Base-by-base conservation (phyloP, 2,329 filamentous ascomycete genomes). In the Fusarium sp. region DNA sequence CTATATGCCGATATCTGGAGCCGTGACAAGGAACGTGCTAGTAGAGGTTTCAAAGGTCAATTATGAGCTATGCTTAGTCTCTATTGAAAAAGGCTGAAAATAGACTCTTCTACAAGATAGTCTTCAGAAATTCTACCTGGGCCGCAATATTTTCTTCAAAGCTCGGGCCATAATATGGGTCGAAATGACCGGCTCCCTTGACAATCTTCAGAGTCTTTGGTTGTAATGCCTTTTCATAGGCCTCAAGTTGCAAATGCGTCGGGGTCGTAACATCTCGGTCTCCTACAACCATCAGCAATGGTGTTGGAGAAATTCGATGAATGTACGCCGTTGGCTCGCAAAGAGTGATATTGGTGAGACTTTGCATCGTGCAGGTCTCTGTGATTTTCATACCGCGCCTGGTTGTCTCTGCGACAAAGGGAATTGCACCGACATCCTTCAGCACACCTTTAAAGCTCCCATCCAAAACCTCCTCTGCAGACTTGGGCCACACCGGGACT, bases 131-230 rank as follows among this genome's bases (percentile, higher is more conserved):
- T 19, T 37, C 47, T 6, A 49, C 15, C 33, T 49, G 47, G 33
- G 47, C 47, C 15, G 22, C 17, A 8, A 49, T 19, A 19, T 49
- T 49, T 15, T 49, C 32, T 28, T 49, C 47, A 49, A 39, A 49
- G 22, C 33, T 28, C 15, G 17, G 47, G 17, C 47, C 47, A 49
- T 49, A 49, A 49, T 49, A 49, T 14, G 47, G 47, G 7, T 37
- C 33, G 47, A 49, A 49, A 39, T 49, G 47, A n/a, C 47, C 47
- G 6, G 33, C 47, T 26, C 47, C 47, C 47, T 49, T 49, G 22
- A 49, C 15, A 13, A 49, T 49, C 33, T 49, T 39, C 33, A 49
- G 28, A 39, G 22, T 49, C 32, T 49, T 49, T 49, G 47, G 47
- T 7, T 49, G 32, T 17, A 49, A 39, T 39, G 47, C 47, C 47